These are phyloP conservation scores for Phylloporus rhodoxanthus DNA, from an alignment of 768 basidiomycete genomes.

Conservation along the genomic window DNA sequence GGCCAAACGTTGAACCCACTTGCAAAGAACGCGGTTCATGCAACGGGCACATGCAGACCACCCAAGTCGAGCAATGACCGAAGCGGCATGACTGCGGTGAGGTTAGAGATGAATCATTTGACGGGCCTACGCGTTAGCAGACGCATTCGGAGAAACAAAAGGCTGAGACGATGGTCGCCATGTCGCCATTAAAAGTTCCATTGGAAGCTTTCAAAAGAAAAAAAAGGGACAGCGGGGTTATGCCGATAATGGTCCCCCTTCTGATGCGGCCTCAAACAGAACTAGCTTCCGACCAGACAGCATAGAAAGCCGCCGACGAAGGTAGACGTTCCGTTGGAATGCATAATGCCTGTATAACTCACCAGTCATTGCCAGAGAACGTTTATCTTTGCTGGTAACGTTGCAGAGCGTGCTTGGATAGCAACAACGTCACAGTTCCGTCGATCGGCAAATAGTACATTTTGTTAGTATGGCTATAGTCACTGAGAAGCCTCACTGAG, in stretches of 20 bases:
- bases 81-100: constrained; percentile 6
- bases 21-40: background rate
- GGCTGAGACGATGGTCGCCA: background rate
- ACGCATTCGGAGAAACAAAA: background rate
- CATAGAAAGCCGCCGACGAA: background rate
- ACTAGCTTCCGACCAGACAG: constrained; percentile 3
- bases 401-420: background rate
- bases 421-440: constrained; percentile 13
- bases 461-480: background rate
- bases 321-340: background rate
- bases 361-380: background rate
- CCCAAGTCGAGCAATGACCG: background rate
- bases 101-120: constrained; percentile 1
- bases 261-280: constrained; percentile 4
- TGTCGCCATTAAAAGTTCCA: constrained; percentile 16
- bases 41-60: background rate
- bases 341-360: background rate
- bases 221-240: constrained; percentile 10
- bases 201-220: constrained; percentile 18
- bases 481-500: background rate
- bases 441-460: background rate
- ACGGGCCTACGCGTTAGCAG: background rate
- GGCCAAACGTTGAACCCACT: constrained; percentile 1
- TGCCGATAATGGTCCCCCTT: background rate
- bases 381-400: background rate